Conservation (phyloP, 2,329 filamentous ascomycete genomes). For the Colletotrichum costaricense region DNA sequence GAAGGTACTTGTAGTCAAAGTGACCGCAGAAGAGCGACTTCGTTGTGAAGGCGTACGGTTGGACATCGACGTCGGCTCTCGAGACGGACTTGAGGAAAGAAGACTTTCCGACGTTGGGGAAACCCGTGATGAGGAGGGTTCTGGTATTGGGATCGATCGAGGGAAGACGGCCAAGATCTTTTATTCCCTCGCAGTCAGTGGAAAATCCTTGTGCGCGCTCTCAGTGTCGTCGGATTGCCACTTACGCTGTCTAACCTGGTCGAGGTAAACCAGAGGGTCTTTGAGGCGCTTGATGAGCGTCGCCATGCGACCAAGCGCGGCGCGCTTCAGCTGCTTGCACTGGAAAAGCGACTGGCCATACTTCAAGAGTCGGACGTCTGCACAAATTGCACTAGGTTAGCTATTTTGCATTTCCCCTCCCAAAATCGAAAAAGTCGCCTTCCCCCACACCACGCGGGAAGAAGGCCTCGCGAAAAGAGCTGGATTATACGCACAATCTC, state of each 20-base stretch:
- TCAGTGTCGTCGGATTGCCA: slow-evolving; percentile 42
- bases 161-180: slow-evolving; percentile 94
- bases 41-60: slow-evolving; percentile 98
- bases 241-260: slow-evolving; percentile 57
- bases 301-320: slow-evolving; percentile 96
- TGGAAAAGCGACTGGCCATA: slow-evolving; percentile 98
- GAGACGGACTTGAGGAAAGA: slow-evolving; percentile 80
- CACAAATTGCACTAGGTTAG: slow-evolving; percentile 1
- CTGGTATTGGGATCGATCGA: slow-evolving; percentile 98
- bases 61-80: slow-evolving; percentile 55
- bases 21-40: slow-evolving; percentile 98
- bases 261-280: slow-evolving; percentile 72
- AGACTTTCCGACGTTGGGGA: slow-evolving; percentile 97
- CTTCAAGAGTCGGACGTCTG: slow-evolving; percentile 79
- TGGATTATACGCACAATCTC: slow-evolving; percentile 69
- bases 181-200: background rate
- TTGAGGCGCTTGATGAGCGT: slow-evolving; percentile 95
- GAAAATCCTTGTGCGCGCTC: background rate
- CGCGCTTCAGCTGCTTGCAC: slow-evolving; percentile 98
- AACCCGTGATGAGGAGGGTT: slow-evolving; percentile 95
- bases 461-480: too few relatives aligned
- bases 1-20: slow-evolving; percentile 95
- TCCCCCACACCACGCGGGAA: background rate
- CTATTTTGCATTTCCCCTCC: background rate
- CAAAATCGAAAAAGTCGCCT: background rate